Evolutionary conservation across 805 yeast species (phyloP).

Genomic region (Wilhelminamyces savonicus): DNA sequence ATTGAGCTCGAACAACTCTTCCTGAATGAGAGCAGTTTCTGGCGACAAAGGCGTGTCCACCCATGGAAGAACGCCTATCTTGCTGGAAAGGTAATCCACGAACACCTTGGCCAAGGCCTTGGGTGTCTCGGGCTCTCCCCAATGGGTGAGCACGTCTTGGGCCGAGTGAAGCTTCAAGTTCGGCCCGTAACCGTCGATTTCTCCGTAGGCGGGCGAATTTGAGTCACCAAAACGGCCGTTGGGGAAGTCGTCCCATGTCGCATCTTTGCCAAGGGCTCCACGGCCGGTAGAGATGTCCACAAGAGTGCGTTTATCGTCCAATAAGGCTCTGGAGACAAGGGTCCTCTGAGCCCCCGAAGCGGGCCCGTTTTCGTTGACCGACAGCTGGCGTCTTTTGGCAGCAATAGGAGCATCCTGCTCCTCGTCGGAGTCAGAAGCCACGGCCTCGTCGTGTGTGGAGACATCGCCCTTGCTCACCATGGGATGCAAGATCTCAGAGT

Average conservation of each 20-base stretch:
- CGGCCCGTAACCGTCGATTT: conserved; percentile 96
- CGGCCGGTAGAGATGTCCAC: conserved; percentile 79
- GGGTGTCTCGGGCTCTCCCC: conserved; percentile 70
- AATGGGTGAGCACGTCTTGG: conserved; percentile 57
- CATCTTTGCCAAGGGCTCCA: conserved; percentile 80
- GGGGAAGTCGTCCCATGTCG: conserved; percentile 96
- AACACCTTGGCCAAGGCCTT: conserved; percentile 63
- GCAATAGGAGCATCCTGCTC: conserved; percentile 17
- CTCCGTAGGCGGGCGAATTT: conserved; percentile 95
- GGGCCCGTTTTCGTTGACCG: conserved; percentile 37
- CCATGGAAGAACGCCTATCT: conserved; percentile 83
- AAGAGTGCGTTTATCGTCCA: conserved; percentile 44
- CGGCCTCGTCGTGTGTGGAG: conserved; percentile 21
- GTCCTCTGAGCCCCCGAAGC: conserved; percentile 13
- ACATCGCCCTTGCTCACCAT: conserved; percentile 32
- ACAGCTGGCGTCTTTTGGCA: conserved; percentile 26
- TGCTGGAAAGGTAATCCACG: conserved; percentile 65
- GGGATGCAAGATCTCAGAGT: conserved; percentile 44
- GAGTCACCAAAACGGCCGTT: conserved; percentile 96
- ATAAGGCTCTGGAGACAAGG: conserved; percentile 19
- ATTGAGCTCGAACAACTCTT: conserved; percentile 76
- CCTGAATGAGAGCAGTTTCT: conserved; percentile 91
- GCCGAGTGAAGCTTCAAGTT: conserved; percentile 65
- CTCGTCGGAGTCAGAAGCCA: conserved; percentile 35
- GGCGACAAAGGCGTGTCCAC: conserved; percentile 79